Percentiles rank a stretch among this genome's conserved stretches.
Evolutionary conservation across 768 basidiomycete species (phyloP).

Genomic region (Mycena kentingensis): DNA sequence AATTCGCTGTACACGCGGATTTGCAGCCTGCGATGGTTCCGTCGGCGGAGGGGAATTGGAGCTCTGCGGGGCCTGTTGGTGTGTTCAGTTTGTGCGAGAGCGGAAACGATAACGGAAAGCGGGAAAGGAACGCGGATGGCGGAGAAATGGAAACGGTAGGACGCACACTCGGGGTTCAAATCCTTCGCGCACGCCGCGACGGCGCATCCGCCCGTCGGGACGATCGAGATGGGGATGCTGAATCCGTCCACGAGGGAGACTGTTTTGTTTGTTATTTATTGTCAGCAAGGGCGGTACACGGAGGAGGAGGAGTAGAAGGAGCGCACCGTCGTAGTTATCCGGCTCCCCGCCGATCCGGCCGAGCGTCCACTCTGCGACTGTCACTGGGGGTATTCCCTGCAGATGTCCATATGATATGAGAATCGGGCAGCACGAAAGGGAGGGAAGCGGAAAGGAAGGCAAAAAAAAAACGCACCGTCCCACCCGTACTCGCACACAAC

Average conservation of each 20-base stretch:
- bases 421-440: too few species aligned
- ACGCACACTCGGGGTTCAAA: slow-evolving; percentile 36
- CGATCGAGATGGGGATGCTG: slow-evolving; percentile 45
- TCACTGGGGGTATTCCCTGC: slow-evolving; percentile 35
- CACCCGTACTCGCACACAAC: slow-evolving; percentile 35
- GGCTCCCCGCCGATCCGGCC: slow-evolving; percentile 16
- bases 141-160: not conserved
- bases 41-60: slow-evolving; percentile 33
- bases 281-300: not conserved
- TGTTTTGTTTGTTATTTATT: slow-evolving; percentile 23
- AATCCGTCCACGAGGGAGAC: slow-evolving; percentile 48
- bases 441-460: not conserved
- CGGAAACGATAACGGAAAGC: not conserved
- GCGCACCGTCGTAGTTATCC: slow-evolving; percentile 36
- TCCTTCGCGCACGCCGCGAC: slow-evolving; percentile 44
- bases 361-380: slow-evolving; percentile 38
- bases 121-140: not conserved
- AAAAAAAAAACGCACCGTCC: slow-evolving; percentile 32
- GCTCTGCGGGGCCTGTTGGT: not conserved
- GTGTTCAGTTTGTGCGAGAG: not conserved
- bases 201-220: slow-evolving; percentile 39
- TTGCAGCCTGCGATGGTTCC: slow-evolving; percentile 43
- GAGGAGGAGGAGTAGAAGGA: not conserved
- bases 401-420: not conserved
- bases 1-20: slow-evolving; percentile 38